Percentiles rank a stretch among this genome's conserved stretches.
These are phyloP conservation scores for Trematosphaeria pertusa DNA, from an alignment of 2,329 filamentous ascomycete genomes.

Conservation along the genomic window DNA sequence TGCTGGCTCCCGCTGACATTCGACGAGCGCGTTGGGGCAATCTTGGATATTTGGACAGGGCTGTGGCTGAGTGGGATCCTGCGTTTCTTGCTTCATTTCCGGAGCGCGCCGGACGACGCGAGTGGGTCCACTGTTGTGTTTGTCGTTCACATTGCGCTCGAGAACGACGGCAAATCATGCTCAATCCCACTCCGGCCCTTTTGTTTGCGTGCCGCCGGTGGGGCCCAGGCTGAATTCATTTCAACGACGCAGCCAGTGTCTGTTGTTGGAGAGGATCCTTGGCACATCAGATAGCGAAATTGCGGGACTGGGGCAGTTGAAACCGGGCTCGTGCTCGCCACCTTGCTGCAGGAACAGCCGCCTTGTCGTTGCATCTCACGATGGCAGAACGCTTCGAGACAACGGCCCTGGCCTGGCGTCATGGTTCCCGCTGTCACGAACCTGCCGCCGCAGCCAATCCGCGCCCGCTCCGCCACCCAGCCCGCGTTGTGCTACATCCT, in stretches of 20 bases:
- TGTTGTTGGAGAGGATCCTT: conserved; percentile 25
- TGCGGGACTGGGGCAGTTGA: conserved; percentile 34
- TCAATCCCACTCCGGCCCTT: conserved; percentile 7
- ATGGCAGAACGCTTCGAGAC: conserved; percentile 16
- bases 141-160: conserved; percentile 9
- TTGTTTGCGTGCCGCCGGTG: conserved; percentile 15
- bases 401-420: conserved; percentile 25
- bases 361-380: conserved; percentile 20
- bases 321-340: conserved; percentile 35
- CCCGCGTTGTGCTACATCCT: conserved; percentile 18
- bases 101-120: conserved; percentile 17
- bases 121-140: conserved; percentile 1
- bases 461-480: conserved; percentile 18
- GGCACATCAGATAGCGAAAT: conserved; percentile 39
- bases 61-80: conserved; percentile 23
- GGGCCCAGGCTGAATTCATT: conserved; percentile 23
- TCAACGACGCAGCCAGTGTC: conserved; percentile 27
- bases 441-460: conserved; percentile 35
- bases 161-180: conserved; percentile 15
- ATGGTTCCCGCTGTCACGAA: conserved; percentile 36
- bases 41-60: conserved; percentile 29
- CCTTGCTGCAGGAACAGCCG: conserved; percentile 35
- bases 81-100: conserved; percentile 32
- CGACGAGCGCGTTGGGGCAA: conserved; percentile 19
- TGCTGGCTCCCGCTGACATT: neutral